These are phyloP conservation scores for Trametes polyzona DNA, from an alignment of 1,284 basidiomycete genomes.

Conservation along the genomic window DNA sequence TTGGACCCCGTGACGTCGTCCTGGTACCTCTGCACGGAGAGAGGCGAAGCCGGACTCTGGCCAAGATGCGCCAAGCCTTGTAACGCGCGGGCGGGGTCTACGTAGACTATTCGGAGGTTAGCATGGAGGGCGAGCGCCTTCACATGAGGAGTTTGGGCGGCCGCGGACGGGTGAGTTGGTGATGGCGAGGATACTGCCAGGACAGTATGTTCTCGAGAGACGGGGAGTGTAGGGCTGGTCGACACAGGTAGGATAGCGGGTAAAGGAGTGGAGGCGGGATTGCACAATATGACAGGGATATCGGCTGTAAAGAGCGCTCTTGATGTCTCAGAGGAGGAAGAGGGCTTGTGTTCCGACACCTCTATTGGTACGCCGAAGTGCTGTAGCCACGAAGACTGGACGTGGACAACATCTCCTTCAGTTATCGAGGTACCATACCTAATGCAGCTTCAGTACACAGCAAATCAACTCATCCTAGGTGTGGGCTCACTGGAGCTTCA, in stretches of 20 bases:
- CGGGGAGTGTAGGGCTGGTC: constrained; percentile 37
- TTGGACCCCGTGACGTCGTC: constrained; percentile 61
- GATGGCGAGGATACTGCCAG: constrained; percentile 47
- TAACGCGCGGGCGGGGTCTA: constrained; percentile 61
- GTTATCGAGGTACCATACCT: constrained; percentile 29
- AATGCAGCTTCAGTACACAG: not conserved
- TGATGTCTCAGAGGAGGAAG: constrained; percentile 13
- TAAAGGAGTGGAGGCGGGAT: constrained; percentile 56
- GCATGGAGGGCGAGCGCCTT: constrained; percentile 12
- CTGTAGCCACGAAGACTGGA: constrained; percentile 56
- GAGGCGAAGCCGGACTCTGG: constrained; percentile 46
- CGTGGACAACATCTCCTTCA: constrained; percentile 14
- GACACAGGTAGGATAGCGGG: constrained; percentile 38
- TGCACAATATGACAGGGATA: constrained; percentile 60
- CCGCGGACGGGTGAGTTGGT: constrained; percentile 24
- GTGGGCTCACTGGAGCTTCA: constrained; percentile 46
- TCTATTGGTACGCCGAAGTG: constrained; percentile 54
- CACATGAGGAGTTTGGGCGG: constrained; percentile 18
- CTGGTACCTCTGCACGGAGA: constrained; percentile 64
- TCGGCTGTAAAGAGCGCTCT: constrained; percentile 52
- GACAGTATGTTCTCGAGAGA: constrained; percentile 55
- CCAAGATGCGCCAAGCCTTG: constrained; percentile 53
- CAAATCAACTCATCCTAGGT: not conserved
- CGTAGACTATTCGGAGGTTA: constrained; percentile 45
- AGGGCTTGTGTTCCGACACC: constrained; percentile 48